Evolutionary conservation across 306 rosid genomes (phyloP).

Genomic region (Dalbergia oliveri): DNA sequence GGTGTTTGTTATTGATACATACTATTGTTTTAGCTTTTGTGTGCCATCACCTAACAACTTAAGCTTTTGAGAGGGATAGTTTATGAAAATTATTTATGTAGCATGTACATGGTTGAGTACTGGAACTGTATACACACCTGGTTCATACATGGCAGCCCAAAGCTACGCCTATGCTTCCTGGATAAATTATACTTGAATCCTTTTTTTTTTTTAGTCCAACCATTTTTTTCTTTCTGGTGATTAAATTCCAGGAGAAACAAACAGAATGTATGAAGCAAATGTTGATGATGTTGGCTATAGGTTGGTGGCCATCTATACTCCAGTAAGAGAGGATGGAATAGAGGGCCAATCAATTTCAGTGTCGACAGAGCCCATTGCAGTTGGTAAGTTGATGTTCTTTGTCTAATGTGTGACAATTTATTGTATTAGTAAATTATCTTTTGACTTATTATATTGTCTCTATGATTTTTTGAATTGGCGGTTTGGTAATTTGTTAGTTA

Average conservation of each 20-base stretch:
- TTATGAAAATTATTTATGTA: not conserved
- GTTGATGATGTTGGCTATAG: slow-evolving; percentile 98
- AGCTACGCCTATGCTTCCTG: not conserved
- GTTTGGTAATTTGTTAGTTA: not conserved
- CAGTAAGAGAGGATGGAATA: slow-evolving; percentile 92
- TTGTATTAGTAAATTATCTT: slow-evolving; percentile 17
- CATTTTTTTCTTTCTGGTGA: slow-evolving; percentile 14
- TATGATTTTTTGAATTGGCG: not conserved
- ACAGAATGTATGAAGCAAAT: slow-evolving; percentile 94
- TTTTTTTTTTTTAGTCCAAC: slow-evolving; percentile 26
- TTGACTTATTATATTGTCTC: slow-evolving; percentile 8
- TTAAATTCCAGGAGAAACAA: slow-evolving; percentile 80
- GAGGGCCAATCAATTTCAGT: slow-evolving; percentile 94
- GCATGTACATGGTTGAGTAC: not conserved
- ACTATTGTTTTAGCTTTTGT: slow-evolving; percentile 8
- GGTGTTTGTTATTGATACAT: not conserved
- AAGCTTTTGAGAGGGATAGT: too few species aligned
- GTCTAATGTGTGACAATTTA: slow-evolving; percentile 18
- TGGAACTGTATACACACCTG: not conserved
- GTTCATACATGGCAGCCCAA: not conserved
- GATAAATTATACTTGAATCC: slow-evolving; percentile 12
- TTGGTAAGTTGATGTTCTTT: slow-evolving; percentile 67
- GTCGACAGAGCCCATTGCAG: slow-evolving; percentile 93
- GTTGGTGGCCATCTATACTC: slow-evolving; percentile 93
- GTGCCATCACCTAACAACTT: not conserved